Conservation (phyloP, 1,284 basidiomycete species). For the Microbotryum intermedium region DNA sequence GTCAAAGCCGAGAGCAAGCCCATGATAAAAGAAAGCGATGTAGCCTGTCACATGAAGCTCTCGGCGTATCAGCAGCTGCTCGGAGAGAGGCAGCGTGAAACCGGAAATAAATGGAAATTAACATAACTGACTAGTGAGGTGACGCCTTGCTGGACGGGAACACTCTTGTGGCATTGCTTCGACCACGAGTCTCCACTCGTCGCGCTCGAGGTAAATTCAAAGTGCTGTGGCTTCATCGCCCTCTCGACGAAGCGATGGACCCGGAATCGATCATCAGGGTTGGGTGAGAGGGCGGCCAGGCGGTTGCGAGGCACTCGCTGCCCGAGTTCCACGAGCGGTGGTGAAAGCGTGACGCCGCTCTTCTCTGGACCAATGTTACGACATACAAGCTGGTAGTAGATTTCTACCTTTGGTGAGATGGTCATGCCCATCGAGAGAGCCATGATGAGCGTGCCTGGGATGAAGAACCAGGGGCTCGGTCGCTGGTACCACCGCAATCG, state of each 20-base stretch:
- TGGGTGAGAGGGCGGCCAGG: neutral
- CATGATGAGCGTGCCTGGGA: slow-evolving; percentile 23
- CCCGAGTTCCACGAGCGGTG: neutral
- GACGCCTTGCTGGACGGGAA: slow-evolving; percentile 11
- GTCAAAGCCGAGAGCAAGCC: slow-evolving; percentile 22
- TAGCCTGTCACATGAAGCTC: neutral
- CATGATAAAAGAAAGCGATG: slow-evolving; percentile 20
- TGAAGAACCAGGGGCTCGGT: neutral
- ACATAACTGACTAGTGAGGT: slow-evolving; percentile 5
- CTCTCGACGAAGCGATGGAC: no score
- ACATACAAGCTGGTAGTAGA: slow-evolving; percentile 28
- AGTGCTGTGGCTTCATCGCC: neutral
- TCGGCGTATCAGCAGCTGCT: neutral
- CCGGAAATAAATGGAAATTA: neutral
- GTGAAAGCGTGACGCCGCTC: slow-evolving; percentile 7
- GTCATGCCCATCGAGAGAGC: slow-evolving; percentile 25
- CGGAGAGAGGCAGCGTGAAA: neutral
- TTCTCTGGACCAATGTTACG: slow-evolving; percentile 4
- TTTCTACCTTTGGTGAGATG: slow-evolving; percentile 26
- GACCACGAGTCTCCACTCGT: slow-evolving; percentile 3
- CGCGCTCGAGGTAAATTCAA: neutral
- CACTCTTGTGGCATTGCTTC: slow-evolving; percentile 12
- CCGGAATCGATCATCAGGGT: neutral
- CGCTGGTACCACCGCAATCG: slow-evolving; percentile 17
- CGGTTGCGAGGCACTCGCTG: neutral